These are phyloP conservation scores for Pseudoscleropodium purum DNA, from an alignment of 225 moss, liverwort and hornwort species.

Conservation along the genomic window DNA sequence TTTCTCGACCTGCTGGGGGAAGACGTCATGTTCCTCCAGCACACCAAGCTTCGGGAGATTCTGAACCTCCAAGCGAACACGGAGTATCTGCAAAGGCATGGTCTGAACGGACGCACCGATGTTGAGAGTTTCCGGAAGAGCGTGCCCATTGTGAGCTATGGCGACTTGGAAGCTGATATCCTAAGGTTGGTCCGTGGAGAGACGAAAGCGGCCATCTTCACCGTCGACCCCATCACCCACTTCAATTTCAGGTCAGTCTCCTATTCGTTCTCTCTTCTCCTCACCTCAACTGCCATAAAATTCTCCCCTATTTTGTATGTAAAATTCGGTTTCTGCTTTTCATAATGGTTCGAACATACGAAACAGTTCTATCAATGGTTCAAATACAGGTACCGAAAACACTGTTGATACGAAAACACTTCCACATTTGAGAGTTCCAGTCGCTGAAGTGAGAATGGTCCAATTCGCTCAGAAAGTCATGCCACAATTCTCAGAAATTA, in stretches of 20 bases:
- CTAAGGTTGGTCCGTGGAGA: constrained; percentile 40
- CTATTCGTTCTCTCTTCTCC: neutral
- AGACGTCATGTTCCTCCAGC: constrained; percentile 21
- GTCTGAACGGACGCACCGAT: constrained; percentile 33
- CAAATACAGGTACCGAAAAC: no score
- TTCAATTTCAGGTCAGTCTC: constrained; percentile 17
- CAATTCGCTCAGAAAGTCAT: neutral
- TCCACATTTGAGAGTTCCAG: neutral
- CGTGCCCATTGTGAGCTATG: constrained; percentile 39
- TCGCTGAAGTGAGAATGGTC: neutral
- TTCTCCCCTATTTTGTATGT: neutral
- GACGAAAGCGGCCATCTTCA: constrained; percentile 19
- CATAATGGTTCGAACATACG: neutral
- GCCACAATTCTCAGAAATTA: neutral
- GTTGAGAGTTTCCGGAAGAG: constrained; percentile 31
- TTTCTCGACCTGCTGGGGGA: constrained; percentile 12
- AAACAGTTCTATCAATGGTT: neutral
- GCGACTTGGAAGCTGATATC: constrained; percentile 27
- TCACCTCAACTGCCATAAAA: neutral
- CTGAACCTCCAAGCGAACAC: constrained; percentile 21
- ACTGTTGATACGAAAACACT: neutral
- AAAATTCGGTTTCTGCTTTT: neutral
- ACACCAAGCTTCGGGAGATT: constrained; percentile 26
- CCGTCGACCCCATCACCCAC: constrained; percentile 27
- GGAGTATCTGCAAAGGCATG: constrained; percentile 38